A percentile compares a stretch with the other conserved stretches of the same genome.
Evolutionary conservation across 129 eudicot species (phyloP).

Genomic region (Tanacetum coccineum): DNA sequence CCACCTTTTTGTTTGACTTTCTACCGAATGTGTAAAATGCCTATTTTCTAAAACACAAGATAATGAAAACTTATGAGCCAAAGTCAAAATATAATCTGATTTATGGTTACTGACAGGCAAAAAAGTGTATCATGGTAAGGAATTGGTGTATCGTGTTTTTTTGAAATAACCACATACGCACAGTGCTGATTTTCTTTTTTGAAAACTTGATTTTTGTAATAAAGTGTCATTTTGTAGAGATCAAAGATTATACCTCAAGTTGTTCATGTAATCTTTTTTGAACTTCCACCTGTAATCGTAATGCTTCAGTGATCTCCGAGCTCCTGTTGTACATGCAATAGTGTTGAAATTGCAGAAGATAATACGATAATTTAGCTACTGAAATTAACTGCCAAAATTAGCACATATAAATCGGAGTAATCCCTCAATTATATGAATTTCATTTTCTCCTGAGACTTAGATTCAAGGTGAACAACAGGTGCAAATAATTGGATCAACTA

Average conservation of each 20-base stretch:
- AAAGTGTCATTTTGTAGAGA: neutral
- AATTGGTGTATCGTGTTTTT: neutral
- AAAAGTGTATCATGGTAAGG: neutral
- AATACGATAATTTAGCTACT: neutral
- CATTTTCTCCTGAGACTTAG: too few relatives aligned
- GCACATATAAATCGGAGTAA: neutral
- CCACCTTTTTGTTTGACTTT: neutral
- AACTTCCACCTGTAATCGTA: conserved; percentile 88
- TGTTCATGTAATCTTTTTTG: conserved; percentile 88
- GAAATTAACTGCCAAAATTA: neutral
- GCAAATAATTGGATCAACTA: neutral
- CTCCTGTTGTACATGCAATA: conserved; percentile 48
- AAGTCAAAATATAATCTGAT: neutral
- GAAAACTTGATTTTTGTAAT: neutral
- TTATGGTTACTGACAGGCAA: neutral
- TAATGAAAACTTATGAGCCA: neutral
- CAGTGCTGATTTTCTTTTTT: neutral
- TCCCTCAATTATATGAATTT: neutral
- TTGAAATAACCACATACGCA: neutral
- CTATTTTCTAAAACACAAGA: neutral
- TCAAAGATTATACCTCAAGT: conserved; percentile 57
- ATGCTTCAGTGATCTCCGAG: conserved; percentile 83
- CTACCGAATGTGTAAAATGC: conserved; percentile 2
- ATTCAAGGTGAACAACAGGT: too few relatives aligned
- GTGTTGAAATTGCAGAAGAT: neutral